A percentile compares a stretch with the other conserved stretches of the same genome.
Conservation (phyloP, 257 asterid species). For the Nicotiana sylvestris region DNA sequence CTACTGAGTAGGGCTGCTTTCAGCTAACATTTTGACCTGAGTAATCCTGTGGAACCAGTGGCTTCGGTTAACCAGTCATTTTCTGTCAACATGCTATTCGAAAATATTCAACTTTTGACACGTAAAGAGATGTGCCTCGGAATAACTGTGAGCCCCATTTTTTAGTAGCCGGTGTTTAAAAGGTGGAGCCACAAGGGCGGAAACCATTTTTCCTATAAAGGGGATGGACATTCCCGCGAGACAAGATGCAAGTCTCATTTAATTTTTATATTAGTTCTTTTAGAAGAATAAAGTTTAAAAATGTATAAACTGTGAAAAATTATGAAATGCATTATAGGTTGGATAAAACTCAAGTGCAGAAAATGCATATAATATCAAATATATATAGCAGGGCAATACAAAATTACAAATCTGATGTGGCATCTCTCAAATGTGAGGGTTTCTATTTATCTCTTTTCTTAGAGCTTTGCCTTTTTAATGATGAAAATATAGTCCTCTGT, state of each 20-base stretch:
- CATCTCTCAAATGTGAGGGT: too few species aligned
- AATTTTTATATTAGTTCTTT: background rate
- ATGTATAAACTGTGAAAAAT: background rate
- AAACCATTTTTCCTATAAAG: background rate
- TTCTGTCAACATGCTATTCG: background rate
- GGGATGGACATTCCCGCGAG: background rate
- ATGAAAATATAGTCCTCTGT: too few species aligned
- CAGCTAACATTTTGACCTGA: background rate
- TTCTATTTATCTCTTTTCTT: too few species aligned
- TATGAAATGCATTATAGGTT: background rate
- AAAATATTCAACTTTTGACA: background rate
- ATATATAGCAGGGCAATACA: too few species aligned
- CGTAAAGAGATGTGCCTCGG: background rate
- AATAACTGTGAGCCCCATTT: background rate
- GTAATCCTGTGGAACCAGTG: background rate
- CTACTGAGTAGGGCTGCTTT: background rate
- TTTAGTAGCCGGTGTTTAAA: background rate
- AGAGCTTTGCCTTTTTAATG: too few species aligned
- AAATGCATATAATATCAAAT: background rate
- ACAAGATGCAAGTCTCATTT: background rate
- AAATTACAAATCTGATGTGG: too few species aligned
- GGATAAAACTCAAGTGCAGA: background rate
- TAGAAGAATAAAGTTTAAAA: background rate
- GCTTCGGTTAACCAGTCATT: background rate
- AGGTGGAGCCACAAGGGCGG: background rate